These are phyloP conservation scores for Pichia nakasei DNA, from an alignment of 805 yeast genomes.

Conservation along the genomic window DNA sequence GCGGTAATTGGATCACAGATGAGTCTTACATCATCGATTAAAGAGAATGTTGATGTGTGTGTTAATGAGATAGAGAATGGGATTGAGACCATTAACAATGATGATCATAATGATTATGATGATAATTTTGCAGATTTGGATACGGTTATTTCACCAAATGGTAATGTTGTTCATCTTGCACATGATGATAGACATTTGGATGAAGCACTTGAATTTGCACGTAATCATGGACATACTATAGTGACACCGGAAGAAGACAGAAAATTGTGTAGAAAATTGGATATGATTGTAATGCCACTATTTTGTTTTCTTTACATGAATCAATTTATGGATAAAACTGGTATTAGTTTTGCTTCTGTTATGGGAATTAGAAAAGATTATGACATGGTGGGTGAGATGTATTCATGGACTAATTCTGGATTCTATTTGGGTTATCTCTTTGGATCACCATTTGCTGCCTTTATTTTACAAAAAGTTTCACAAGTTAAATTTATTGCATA, in stretches of 20 bases:
- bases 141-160: slow-evolving; percentile 10
- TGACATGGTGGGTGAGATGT: slow-evolving; percentile 33
- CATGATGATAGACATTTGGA: slow-evolving; percentile 10
- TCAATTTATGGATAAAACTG: slow-evolving; percentile 34
- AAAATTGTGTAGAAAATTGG: slow-evolving; percentile 24
- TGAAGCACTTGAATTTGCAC: slow-evolving; percentile 9
- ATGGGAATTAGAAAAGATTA: slow-evolving; percentile 35
- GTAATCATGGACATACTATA: slow-evolving; percentile 7
- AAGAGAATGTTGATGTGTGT: too few species aligned
- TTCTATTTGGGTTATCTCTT: slow-evolving; percentile 36
- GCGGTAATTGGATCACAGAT: too few species aligned
- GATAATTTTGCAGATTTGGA: slow-evolving; percentile 6
- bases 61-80: too few species aligned
- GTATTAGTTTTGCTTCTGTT: slow-evolving; percentile 37
- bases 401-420: slow-evolving; percentile 37
- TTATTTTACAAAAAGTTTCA: slow-evolving; percentile 31
- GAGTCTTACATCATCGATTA: too few species aligned
- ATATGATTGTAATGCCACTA: slow-evolving; percentile 27
- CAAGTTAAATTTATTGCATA: slow-evolving; percentile 28
- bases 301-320: slow-evolving; percentile 22
- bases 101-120: too few species aligned
- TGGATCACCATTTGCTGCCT: slow-evolving; percentile 37
- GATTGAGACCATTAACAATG: too few species aligned
- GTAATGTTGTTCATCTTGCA: slow-evolving; percentile 11
- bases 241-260: slow-evolving; percentile 6